These are phyloP conservation scores for Thymus quinquecostatus DNA, from an alignment of 257 asterid genomes.

Conservation along the genomic window DNA sequence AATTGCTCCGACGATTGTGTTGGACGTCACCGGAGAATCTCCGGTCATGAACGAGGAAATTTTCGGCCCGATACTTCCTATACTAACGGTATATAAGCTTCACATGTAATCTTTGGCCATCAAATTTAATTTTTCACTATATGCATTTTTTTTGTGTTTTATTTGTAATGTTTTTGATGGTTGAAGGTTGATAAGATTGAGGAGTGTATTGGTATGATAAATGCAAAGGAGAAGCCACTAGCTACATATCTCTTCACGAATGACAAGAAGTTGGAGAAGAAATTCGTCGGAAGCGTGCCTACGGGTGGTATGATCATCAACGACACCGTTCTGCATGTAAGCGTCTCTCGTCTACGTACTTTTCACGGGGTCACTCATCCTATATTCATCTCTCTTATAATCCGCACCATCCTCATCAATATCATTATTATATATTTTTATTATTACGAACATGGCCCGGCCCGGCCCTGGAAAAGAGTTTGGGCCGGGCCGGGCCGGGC, in stretches of 20 bases:
- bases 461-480: too few species aligned
- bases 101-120: neutral
- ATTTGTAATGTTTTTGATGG: neutral
- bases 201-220: slow-evolving; percentile 57
- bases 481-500: neutral
- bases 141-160: neutral
- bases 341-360: slow-evolving; percentile 11
- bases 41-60: slow-evolving; percentile 85
- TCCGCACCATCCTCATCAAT: too few species aligned
- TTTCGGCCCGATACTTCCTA: slow-evolving; percentile 94
- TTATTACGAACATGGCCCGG: too few species aligned
- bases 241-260: slow-evolving; percentile 90
- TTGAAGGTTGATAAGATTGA: slow-evolving; percentile 68
- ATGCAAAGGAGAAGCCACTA: slow-evolving; percentile 75
- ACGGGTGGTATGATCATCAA: slow-evolving; percentile 80
- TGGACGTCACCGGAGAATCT: slow-evolving; percentile 74
- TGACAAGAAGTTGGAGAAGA: slow-evolving; percentile 65
- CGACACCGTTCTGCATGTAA: slow-evolving; percentile 73
- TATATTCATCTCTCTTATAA: too few species aligned
- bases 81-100: slow-evolving; percentile 60
- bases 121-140: neutral
- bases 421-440: too few species aligned
- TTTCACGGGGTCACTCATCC: neutral
- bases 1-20: slow-evolving; percentile 77
- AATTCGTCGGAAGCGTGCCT: slow-evolving; percentile 53